phyloP scores from a whole-genome alignment of 352 stramenopile genomes.

The Phytophthora meadii region DNA sequence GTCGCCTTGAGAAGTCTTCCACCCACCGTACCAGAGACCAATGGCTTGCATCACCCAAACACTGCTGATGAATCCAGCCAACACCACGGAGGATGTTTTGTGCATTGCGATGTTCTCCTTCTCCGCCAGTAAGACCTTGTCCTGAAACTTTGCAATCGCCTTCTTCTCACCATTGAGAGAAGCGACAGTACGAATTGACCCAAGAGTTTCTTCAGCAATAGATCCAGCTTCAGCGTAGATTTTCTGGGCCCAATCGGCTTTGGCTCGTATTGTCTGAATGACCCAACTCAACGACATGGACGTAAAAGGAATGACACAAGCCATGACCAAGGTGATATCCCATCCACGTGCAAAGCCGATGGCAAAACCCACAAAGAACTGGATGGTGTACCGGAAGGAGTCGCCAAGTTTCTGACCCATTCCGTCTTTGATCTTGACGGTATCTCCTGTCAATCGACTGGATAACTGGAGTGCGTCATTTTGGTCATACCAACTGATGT shows the following conservation, averaged over 20 bases:
- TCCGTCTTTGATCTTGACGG: constrained; percentile 55
- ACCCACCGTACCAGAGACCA: constrained; percentile 64
- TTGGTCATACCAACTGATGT: constrained; percentile 58
- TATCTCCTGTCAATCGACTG: constrained; percentile 43
- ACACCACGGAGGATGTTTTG: constrained; percentile 40
- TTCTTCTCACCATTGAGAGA: constrained; percentile 50
- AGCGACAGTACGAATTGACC: constrained; percentile 49
- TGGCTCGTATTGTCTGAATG: constrained; percentile 34
- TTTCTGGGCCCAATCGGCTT: constrained; percentile 39
- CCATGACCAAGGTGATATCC: constrained; percentile 55
- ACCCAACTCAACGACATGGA: constrained; percentile 38
- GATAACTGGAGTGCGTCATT: constrained; percentile 42
- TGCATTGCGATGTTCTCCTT: constrained; percentile 46
- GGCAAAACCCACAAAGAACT: constrained; percentile 40
- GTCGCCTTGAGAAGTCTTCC: constrained; percentile 43
- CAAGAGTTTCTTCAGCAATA: constrained; percentile 51
- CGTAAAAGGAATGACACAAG: constrained; percentile 40
- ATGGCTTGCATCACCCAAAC: constrained; percentile 59
- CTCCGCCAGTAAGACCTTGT: constrained; percentile 39
- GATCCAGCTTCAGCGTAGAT: constrained; percentile 55
- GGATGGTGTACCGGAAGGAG: constrained; percentile 37
- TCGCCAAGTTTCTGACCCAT: constrained; percentile 54
- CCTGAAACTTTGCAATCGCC: constrained; percentile 43
- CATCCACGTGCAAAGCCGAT: constrained; percentile 49
- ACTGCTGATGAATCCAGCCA: constrained; percentile 47